Evolutionary conservation across 805 yeast genomes (phyloP).

Genomic region (Tetrapisispora nanseiensis): DNA sequence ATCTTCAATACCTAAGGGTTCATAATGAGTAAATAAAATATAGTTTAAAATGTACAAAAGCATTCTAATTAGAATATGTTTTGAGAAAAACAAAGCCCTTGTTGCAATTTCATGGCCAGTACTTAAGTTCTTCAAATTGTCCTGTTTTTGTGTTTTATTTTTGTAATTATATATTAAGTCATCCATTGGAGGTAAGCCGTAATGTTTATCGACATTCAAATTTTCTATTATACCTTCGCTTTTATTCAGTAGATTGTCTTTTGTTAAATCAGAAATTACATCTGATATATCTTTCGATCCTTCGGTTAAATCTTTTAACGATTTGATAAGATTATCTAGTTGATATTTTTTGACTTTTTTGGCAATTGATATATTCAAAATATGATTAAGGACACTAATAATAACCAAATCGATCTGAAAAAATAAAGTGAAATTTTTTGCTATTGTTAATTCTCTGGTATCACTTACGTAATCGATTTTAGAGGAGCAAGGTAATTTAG

Average conservation of each 20-base stretch:
- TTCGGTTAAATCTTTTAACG: conserved; percentile 27
- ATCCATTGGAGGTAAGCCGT: conserved; percentile 25
- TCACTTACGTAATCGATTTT: conserved; percentile 31
- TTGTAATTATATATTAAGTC: conserved; percentile 4
- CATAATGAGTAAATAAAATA: conserved; percentile 37
- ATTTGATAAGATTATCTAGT: conserved; percentile 30
- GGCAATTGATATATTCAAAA: conserved; percentile 26
- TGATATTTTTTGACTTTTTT: conserved; percentile 35
- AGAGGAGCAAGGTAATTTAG: conserved; percentile 35
- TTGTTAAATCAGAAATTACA: conserved; percentile 20
- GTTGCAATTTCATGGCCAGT: conserved; percentile 34
- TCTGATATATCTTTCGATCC: conserved; percentile 24
- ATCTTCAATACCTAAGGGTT: conserved; percentile 32
- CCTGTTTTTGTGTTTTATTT: background rate
- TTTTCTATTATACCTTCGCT: conserved; percentile 20
- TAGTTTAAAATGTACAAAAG: conserved; percentile 42
- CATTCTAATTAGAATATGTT: conserved; percentile 37
- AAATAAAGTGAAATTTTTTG: conserved; percentile 38
- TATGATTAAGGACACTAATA: conserved; percentile 26
- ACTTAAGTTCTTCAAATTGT: conserved; percentile 25
- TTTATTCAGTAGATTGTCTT: conserved; percentile 22
- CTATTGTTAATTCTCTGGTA: conserved; percentile 37
- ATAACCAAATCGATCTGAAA: conserved; percentile 38
- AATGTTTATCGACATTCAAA: conserved; percentile 17
- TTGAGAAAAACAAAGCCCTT: conserved; percentile 32